Evolutionary conservation across 257 asterid species (phyloP).

Genomic region (Gentiana macrophylla): DNA sequence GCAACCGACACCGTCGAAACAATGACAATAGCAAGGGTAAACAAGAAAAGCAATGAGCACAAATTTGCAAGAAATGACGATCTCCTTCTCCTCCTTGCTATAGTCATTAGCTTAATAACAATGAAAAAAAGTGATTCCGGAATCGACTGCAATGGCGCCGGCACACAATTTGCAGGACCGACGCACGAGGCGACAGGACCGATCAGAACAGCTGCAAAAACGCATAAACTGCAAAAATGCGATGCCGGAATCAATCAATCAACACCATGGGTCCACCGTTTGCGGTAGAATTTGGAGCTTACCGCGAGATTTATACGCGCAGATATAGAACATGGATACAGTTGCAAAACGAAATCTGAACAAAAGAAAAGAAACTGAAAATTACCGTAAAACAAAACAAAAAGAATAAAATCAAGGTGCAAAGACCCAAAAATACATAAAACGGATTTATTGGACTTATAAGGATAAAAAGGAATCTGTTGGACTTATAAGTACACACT

Average conservation of each 20-base stretch:
- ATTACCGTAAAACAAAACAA: too few species aligned
- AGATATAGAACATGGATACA: not conserved
- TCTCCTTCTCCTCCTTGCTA: slow-evolving; percentile 22
- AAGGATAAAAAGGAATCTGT: too few species aligned
- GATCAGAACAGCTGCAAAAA: not conserved
- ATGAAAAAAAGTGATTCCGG: too few species aligned
- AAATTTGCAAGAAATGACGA: slow-evolving; percentile 12
- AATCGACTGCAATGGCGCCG: slow-evolving; percentile 25
- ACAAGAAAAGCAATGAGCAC: slow-evolving; percentile 7
- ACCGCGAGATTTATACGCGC: slow-evolving; percentile 17
- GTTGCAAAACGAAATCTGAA: slow-evolving; percentile 2
- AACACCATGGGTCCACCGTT: not conserved
- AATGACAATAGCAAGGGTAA: slow-evolving; percentile 11
- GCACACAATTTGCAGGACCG: slow-evolving; percentile 50
- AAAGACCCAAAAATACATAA: too few species aligned
- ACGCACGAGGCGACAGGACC: slow-evolving; percentile 26
- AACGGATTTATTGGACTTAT: too few species aligned
- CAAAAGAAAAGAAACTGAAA: not conserved
- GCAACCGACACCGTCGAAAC: slow-evolving; percentile 11
- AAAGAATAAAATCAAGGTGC: too few species aligned
- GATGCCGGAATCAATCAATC: not conserved
- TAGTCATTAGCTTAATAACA: slow-evolving; percentile 33
- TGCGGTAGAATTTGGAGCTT: slow-evolving; percentile 20
- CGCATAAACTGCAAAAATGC: not conserved
- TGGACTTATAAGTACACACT: too few species aligned